Percentiles rank a stretch among this genome's conserved stretches.
Conservation (phyloP, 2,329 filamentous ascomycete genomes). For the Xylariaceae sp. region DNA sequence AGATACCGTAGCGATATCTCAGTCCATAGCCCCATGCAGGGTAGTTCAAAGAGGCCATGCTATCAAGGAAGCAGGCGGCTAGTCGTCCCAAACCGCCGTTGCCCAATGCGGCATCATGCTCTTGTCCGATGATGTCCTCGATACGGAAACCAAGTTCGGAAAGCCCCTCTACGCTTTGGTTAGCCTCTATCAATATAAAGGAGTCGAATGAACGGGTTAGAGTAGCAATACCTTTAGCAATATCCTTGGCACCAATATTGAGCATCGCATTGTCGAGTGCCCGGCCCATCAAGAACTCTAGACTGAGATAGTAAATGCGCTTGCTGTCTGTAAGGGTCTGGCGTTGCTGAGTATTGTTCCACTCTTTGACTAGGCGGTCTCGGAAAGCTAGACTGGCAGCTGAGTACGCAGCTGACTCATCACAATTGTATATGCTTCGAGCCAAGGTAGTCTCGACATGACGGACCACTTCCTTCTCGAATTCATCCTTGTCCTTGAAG, state of each 20-base stretch:
- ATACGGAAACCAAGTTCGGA: slow-evolving; percentile 92
- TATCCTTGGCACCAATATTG: slow-evolving; percentile 87
- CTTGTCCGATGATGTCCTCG: slow-evolving; percentile 92
- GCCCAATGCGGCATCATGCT: slow-evolving; percentile 94
- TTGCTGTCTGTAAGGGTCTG: slow-evolving; percentile 92
- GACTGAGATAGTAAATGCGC: slow-evolving; percentile 94
- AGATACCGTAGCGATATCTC: slow-evolving; percentile 95
- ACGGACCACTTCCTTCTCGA: slow-evolving; percentile 84
- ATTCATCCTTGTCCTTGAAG: slow-evolving; percentile 82
- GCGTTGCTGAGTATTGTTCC: slow-evolving; percentile 97
- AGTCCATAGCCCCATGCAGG: slow-evolving; percentile 97
- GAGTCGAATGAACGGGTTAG: neutral
- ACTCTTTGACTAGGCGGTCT: slow-evolving; percentile 90
- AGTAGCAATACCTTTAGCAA: slow-evolving; percentile 71
- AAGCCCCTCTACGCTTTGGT: slow-evolving; percentile 70
- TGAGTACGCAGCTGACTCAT: slow-evolving; percentile 90
- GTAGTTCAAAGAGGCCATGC: slow-evolving; percentile 90
- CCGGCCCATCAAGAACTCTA: slow-evolving; percentile 97
- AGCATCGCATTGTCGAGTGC: slow-evolving; percentile 98
- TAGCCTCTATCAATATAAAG: slow-evolving; percentile 3
- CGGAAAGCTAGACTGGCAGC: slow-evolving; percentile 91
- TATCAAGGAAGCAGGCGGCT: slow-evolving; percentile 96
- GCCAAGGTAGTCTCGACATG: slow-evolving; percentile 97
- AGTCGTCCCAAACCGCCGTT: slow-evolving; percentile 95
- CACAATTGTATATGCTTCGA: slow-evolving; percentile 96